Base-by-base conservation (phyloP, 164 flowering plant species). In the Dillenia suffruticosa region DNA sequence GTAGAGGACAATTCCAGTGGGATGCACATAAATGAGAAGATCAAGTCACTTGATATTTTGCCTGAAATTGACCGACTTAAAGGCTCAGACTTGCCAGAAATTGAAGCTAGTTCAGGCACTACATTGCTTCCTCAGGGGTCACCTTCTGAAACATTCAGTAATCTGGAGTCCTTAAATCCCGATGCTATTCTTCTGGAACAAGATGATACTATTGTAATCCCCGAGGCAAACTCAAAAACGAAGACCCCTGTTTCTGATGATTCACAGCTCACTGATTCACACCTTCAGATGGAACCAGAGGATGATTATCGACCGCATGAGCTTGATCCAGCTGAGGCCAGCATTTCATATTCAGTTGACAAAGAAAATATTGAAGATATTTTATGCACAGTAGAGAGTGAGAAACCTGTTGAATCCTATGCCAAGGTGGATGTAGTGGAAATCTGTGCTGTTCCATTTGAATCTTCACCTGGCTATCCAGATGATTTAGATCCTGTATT, bases 221-320 rank as follows among this genome's bases (percentile, higher is more conserved):
- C 69, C 65, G 68, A 52, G 51, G 62, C 44, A 9, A 56, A 66
- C 46, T 10, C 54, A 10, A 74, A 62, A 44, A 46, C 9, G 45
- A 50, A 50, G 57, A 49, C 51, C 56, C 26, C 66, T 12, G 32
- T 46, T 22, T 56, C n/a, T 22, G 72, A 62, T 67, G 46, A 9
- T 56, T 72, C 65, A 46, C 63, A 65, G 48, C 32, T 26, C 32
- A 26, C 32, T 26, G 32, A 26, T 26, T 32, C 40, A 32, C 40
- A 32, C 40, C 40, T 32, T 32, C 40, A 32, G 40, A 32, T 32
- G 9, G 74, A 61, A 61, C 45, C 24, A 55, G 46, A 13, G 24
- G 58, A 62, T 65, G 68, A 64, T 71, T 61, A 58, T 61, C 65
- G 54, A n/a, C 57, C 64, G 6, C 63, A 43, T 67, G 80, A 70